Percentiles rank a stretch among this genome's conserved stretches.
Conservation (phyloP, 257 asterid genomes). For the Salvia splendens region DNA sequence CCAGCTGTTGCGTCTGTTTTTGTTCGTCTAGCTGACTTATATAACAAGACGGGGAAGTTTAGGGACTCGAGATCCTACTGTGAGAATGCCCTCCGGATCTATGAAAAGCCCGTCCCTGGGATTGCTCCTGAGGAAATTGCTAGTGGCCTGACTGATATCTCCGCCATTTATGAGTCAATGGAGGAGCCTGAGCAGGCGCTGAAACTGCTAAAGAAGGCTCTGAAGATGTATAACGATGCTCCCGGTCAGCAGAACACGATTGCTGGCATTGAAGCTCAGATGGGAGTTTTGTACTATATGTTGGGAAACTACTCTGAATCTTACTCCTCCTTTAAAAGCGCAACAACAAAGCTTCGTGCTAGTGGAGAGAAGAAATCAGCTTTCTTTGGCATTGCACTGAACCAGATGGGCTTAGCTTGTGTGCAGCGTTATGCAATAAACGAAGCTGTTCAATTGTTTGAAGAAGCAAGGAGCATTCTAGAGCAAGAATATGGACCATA, state of each 20-base stretch:
- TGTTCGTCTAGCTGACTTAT: conserved; percentile 85
- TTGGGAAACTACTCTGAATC: conserved; percentile 77
- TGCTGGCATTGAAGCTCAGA: conserved; percentile 93
- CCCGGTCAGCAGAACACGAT: conserved; percentile 88
- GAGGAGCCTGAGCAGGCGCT: conserved; percentile 81
- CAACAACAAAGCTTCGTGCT: conserved; percentile 76
- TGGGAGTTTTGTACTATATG: conserved; percentile 88
- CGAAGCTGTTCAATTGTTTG: conserved; percentile 81
- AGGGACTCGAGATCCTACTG: conserved; percentile 86
- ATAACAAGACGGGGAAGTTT: conserved; percentile 77
- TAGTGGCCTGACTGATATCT: conserved; percentile 78
- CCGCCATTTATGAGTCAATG: conserved; percentile 91
- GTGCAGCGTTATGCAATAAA: conserved; percentile 79
- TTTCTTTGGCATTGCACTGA: conserved; percentile 86
- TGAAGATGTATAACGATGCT: conserved; percentile 77
- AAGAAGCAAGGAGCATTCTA: conserved; percentile 79
- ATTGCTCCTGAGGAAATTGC: conserved; percentile 87
- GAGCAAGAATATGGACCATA: conserved; percentile 92
- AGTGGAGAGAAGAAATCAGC: conserved; percentile 91
- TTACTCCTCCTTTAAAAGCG: conserved; percentile 55
- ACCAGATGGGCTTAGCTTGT: conserved; percentile 93
- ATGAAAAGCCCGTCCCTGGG: conserved; percentile 73
- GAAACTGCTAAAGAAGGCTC: conserved; percentile 78
- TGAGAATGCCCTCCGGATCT: conserved; percentile 83
- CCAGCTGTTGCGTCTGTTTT: conserved; percentile 86